A percentile compares a stretch with the other conserved stretches of the same genome.
Evolutionary conservation across 768 basidiomycete species (phyloP).

Genomic region (Boletus huronensis): DNA sequence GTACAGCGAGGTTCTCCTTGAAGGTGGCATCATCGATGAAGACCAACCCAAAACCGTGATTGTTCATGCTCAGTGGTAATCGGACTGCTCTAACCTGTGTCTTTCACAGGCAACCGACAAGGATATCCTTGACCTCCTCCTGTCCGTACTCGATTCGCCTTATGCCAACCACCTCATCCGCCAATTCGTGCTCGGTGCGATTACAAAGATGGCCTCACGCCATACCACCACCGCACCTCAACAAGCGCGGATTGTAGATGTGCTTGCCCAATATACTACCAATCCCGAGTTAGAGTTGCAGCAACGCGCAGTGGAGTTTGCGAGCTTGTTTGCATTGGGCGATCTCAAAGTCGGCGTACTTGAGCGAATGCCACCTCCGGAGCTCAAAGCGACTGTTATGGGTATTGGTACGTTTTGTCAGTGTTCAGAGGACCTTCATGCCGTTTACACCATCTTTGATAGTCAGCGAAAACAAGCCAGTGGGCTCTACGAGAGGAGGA

Average conservation of each 20-base stretch:
- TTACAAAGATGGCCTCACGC: slow-evolving; percentile 88
- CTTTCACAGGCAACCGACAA: slow-evolving; percentile 63
- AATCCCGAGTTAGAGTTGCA: slow-evolving; percentile 93
- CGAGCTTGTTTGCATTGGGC: slow-evolving; percentile 73
- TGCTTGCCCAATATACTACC: slow-evolving; percentile 78
- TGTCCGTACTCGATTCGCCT: slow-evolving; percentile 87
- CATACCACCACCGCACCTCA: slow-evolving; percentile 60
- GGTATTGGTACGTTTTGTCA: slow-evolving; percentile 63
- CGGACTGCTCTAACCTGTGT: background rate
- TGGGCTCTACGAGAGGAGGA: slow-evolving; percentile 79
- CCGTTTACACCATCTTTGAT: slow-evolving; percentile 5
- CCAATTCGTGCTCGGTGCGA: slow-evolving; percentile 86
- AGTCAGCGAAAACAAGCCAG: slow-evolving; percentile 96
- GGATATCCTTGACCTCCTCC: slow-evolving; percentile 80
- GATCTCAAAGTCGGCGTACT: slow-evolving; percentile 81
- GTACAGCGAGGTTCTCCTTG: slow-evolving; percentile 86
- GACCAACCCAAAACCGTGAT: slow-evolving; percentile 68
- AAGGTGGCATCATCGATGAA: slow-evolving; percentile 78
- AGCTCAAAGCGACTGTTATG: slow-evolving; percentile 95
- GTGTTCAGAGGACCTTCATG: background rate
- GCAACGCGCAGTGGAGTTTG: slow-evolving; percentile 94
- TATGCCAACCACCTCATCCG: slow-evolving; percentile 89
- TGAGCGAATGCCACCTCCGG: slow-evolving; percentile 99
- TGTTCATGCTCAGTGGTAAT: background rate
- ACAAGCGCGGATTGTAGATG: slow-evolving; percentile 73